Base-by-base conservation (phyloP, 306 rosid species). In the Vigna radiata region DNA sequence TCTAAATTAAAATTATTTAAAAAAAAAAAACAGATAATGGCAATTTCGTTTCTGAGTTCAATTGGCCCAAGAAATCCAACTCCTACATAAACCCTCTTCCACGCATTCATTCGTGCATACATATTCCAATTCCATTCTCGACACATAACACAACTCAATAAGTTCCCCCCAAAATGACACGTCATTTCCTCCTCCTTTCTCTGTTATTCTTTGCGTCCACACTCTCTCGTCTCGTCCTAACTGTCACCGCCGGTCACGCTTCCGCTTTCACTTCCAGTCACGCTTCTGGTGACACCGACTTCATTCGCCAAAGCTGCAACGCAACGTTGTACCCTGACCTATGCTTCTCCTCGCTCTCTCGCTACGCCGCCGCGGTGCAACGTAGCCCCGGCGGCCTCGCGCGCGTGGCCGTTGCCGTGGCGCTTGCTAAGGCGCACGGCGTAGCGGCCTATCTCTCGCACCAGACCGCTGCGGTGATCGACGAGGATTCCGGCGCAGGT, bases 331-430 rank as follows among this genome's bases (percentile, higher is more conserved):
- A 91, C 78, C 97, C 94, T 0, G 88, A 82, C 67, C 59, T 89
- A 70, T 91, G 97, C 89, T 91, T 68, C 91, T n/a, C 62, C 67
- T 85, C 94, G 5, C 92, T 91, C 56, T 82, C 88, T 15, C 92
- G 88, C 84, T 89, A 83, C 84, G 78, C 92, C 71, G 62, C 2
- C 62, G 85, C 86, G 41, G 78, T 91, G 18, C 88, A 81, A 14
- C 79, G 77, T 8, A 77, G 76, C 78, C 88, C 87, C 1, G 82
- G 80, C 68, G 79, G 76, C 55, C 91, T 90, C 33, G 92, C 96
- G 12, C 90, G 85, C 39, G 77, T 87, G 23, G 89, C 96, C 83
- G 79, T 90, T 18, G 59, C 82, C 31, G 83, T 90, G n/a, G 82
- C 87, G 71, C 91, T 90, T 19, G 14, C 86, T n/a, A 75, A 76